Percentiles rank a stretch among this genome's conserved stretches.
These are phyloP conservation scores for Metschnikowia koreensis DNA, from an alignment of 805 yeast species.

Conservation along the genomic window DNA sequence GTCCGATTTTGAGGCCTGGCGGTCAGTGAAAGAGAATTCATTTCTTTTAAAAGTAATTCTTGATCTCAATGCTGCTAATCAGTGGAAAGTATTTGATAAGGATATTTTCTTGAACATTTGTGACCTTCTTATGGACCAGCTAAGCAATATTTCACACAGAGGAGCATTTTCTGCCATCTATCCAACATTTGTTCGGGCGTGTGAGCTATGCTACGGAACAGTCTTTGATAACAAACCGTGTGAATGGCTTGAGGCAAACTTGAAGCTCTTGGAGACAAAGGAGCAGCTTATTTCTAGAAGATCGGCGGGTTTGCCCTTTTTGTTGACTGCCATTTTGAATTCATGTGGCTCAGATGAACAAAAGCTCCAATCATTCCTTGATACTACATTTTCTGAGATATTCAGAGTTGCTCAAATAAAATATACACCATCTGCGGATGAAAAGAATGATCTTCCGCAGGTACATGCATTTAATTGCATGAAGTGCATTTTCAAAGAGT, in stretches of 20 bases:
- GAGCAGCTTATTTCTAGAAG: conserved; percentile 79
- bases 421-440: conserved; percentile 43
- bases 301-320: conserved; percentile 87
- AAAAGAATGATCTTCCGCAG: conserved; percentile 75
- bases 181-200: conserved; percentile 72
- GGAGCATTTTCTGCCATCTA: conserved; percentile 91
- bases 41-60: conserved; percentile 49
- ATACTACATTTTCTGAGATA: conserved; percentile 50
- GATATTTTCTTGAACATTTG: conserved; percentile 42
- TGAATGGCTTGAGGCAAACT: conserved; percentile 59
- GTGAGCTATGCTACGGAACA: conserved; percentile 49
- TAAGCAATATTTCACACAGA: conserved; percentile 75
- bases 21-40: conserved; percentile 55
- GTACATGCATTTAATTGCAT: conserved; percentile 92
- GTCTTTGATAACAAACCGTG: conserved; percentile 41
- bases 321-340: conserved; percentile 71
- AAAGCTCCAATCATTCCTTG: conserved; percentile 31
- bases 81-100: conserved; percentile 20
- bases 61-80: conserved; percentile 10
- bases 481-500: conserved; percentile 68
- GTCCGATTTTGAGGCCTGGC: conserved; percentile 9
- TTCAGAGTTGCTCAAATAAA: conserved; percentile 54
- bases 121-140: conserved; percentile 57
- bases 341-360: conserved; percentile 37
- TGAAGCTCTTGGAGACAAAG: conserved; percentile 50